Evolutionary conservation across 1,284 basidiomycete genomes (phyloP), one percentile per base, ranked within the genome.

Genomic region (Trametes polyzona): DNA sequence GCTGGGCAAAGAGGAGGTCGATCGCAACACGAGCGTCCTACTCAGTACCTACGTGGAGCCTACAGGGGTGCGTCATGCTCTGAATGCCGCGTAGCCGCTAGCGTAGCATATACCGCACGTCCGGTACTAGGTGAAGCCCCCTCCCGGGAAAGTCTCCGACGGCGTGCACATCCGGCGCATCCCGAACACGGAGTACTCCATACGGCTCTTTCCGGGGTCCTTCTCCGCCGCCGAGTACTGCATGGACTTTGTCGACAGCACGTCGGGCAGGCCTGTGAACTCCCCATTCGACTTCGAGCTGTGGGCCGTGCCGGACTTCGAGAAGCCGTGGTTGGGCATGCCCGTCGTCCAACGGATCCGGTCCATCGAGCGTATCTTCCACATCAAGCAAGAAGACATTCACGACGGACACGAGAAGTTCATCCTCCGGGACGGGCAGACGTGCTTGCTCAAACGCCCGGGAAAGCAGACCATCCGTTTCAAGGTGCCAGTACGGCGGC

Each of bases 201-300:
- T 50, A 1, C 33, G 54, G 1, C 41, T 49, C 26, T 50, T 50
- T 19, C 54, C 54, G 21, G 54, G 47, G 14, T 35, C 54, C 4
- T 14, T 46, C 41, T 9, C 40, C 17, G 27, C 26, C 2, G 35
- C 40, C 14, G 41, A 55, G 42, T 55, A 49, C 26, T 55, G 54
- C 27, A 24, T 55, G 27, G 54, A 55, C 27, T 55, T 50, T 35
- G 40, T 50, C 24, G 54, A 55, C 30, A 50, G 32, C 41, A 29
- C 33, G 14, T 16, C 54, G 2, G 54, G 54, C 17, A 21, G 50
- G 27, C 47, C 54, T 11, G 41, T 55, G 8, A 50, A 55, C 24
- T 55, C 54, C 5, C 47, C 54, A 10, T 55, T 55, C 33, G 35
- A 37, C 16, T 55, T 44, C 47, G 54, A 50, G 35, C 42, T 55